Evolutionary conservation across 768 basidiomycete species (phyloP), one percentile per base, ranked within the genome.

Genomic region (Agaricus blazei): DNA sequence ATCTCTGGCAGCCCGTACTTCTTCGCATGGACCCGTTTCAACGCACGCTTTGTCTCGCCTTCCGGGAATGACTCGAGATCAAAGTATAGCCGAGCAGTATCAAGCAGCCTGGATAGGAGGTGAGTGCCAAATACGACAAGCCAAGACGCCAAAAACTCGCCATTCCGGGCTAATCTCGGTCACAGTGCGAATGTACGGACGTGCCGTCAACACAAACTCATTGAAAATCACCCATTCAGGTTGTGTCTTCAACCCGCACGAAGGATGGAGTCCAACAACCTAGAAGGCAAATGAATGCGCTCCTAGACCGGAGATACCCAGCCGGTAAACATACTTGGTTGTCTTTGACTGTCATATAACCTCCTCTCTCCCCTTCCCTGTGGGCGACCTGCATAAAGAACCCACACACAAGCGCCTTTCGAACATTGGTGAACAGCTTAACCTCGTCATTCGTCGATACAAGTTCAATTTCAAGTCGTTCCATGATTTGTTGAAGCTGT

Each of bases 371-470:
- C 3, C 92, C 91, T 66, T 95, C 93, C 68, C 91, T 90, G 69
- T 97, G 93, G 5, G 95, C 97, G 9, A 93, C 84, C 67, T 98
- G 96, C 96, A 97, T 98, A 73, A 98, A 99, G 79, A 91, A 99
- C 1, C 95, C 97, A 62, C 87, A 89, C 4, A 90, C 88, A 23
- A 98, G 76, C 0, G 88, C 88, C 69, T 85, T 85, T 26, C 93
- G 82, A 54, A 98, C 85, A 61, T 86, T 87, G 51, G 72, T 59
- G 68, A 82, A 88, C 59, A 88, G 81, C 65, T 86, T 89, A 64
- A 76, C 78, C 62, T 88, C 82, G 60, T 93, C 88, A 27, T 67
- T 68, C 1, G 82, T 76, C 6, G 85, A 85, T 26, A 93, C 68
- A 23, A 94, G 67, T 28, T 88, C 87, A 34, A 96, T 73, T 56